A percentile compares a stretch with the other conserved stretches of the same genome.
Conservation (phyloP, 2,329 filamentous ascomycete species). For the Phaeosphaeriaceae sp. region DNA sequence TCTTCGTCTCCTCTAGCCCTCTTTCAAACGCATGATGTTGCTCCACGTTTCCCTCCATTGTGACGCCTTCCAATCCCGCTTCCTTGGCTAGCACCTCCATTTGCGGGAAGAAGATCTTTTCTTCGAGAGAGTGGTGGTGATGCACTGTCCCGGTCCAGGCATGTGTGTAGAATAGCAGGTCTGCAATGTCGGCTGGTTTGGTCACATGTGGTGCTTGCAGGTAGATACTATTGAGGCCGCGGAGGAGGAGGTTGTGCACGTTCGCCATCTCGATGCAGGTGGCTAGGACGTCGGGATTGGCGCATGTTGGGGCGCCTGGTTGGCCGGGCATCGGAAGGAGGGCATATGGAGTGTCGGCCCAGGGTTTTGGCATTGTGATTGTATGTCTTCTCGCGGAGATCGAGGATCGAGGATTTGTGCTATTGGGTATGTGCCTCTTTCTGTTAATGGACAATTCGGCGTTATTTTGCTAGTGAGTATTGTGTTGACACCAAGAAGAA, state of each 20-base stretch:
- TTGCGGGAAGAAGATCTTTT: slow-evolving; percentile 63
- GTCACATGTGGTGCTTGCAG: slow-evolving; percentile 62
- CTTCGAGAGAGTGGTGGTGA: slow-evolving; percentile 69
- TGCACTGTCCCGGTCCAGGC: slow-evolving; percentile 62
- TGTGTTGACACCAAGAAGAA: too few species aligned
- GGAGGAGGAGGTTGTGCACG: slow-evolving; percentile 68
- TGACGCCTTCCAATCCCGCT: slow-evolving; percentile 46
- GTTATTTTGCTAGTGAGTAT: too few species aligned
- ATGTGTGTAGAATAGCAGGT: slow-evolving; percentile 39
- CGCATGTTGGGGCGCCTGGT: slow-evolving; percentile 14
- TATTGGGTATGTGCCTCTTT: too few species aligned
- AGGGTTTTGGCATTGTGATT: slow-evolving; percentile 4
- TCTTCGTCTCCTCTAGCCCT: slow-evolving; percentile 50
- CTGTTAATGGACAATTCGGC: too few species aligned
- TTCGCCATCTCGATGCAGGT: slow-evolving; percentile 60
- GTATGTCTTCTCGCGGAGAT: too few species aligned
- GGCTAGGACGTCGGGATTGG: slow-evolving; percentile 42
- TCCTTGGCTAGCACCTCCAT: slow-evolving; percentile 61
- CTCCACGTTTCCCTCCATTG: slow-evolving; percentile 59
- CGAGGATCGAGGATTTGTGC: too few species aligned
- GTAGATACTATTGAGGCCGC: slow-evolving; percentile 70
- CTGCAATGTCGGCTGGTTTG: slow-evolving; percentile 60
- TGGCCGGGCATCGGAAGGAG: slow-evolving; percentile 20
- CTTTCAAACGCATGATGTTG: slow-evolving; percentile 64
- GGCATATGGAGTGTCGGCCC: slow-evolving; percentile 20